Base-by-base conservation (phyloP, 2,329 filamentous ascomycete species). In the Dothiorella sarmentorum region DNA sequence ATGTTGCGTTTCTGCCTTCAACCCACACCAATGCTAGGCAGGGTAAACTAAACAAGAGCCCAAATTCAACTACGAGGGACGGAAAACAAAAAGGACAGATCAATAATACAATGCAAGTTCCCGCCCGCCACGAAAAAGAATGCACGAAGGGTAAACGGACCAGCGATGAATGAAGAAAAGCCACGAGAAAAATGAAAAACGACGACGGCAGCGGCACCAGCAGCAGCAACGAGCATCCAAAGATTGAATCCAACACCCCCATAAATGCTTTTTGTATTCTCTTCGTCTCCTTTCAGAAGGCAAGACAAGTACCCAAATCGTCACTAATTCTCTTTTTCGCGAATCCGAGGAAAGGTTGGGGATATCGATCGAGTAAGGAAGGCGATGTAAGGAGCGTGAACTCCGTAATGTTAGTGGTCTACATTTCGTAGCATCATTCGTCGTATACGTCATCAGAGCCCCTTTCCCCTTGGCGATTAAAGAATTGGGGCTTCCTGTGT, bases 391-490 rank as follows among this genome's bases (percentile, higher is more conserved):
- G 58, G 51, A 56, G 58, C 42, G 58, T 55, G 58, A 59, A 59
- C 58, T 47, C 58, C 58, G 51, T 59, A 33, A 42, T 59, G 51
- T 45, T 59, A 56, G 43, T 49, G 43, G 56, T 58, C 56, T 58
- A 58, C 56, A 49, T 58, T 58, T 66, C 64, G 61, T 66, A 62
- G 62, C 65, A 55, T 66, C 65, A 65, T 66, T 64, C 65, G 60
- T 66, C 65, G 63, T 66, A 61, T 65, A 61, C 63, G 60, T 65
- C 65, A 61, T 66, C 47, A 52, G 43, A 51, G 44, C 56, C 45
- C 56, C 33, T 58, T 51, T 57, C 55, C 43, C 42, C 55, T n/a
- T 57, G 42, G 42, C 55, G 43, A 57, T 57, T 57, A 57, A 53
- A 57, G 55, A 57, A 47, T 53, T 53, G 42, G 55, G 55, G 55